Percentiles rank a stretch among this genome's conserved stretches.
Evolutionary conservation across 2,329 filamentous ascomycete species (phyloP).

Genomic region (Botrytis deweyae): DNA sequence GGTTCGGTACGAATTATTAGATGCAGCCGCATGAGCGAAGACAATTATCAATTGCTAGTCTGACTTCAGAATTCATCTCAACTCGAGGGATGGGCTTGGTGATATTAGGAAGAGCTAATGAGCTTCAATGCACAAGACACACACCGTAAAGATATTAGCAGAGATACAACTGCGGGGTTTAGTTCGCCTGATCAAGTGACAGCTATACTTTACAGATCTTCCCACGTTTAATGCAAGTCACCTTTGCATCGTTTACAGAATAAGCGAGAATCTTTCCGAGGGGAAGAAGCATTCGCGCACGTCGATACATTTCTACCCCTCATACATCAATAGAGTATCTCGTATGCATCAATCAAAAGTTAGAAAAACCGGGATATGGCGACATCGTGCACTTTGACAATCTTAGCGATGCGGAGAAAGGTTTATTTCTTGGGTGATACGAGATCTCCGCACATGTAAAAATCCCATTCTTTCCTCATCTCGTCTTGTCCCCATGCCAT

Average conservation of each 20-base stretch:
- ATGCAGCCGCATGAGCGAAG: not conserved
- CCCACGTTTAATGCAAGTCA: not conserved
- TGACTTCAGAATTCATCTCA: not conserved
- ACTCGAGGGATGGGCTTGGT: not conserved
- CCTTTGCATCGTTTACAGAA: not conserved
- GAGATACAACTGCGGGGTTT: not conserved
- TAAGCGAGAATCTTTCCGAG: not conserved
- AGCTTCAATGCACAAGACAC: not conserved
- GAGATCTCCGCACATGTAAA: not conserved
- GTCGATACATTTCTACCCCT: not conserved
- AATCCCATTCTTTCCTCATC: not conserved
- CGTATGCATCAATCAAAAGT: not conserved
- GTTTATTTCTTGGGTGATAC: not conserved
- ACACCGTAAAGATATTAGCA: not conserved
- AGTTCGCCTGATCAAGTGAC: not conserved
- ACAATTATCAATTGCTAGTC: not conserved
- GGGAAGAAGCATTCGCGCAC: not conserved
- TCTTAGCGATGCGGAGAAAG: not conserved
- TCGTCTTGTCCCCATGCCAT: not conserved
- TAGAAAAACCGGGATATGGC: not conserved
- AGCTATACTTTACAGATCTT: not conserved
- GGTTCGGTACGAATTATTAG: not conserved
- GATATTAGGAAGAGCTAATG: not conserved
- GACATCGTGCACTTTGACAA: not conserved
- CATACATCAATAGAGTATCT: not conserved